Base-by-base conservation (phyloP, 2,329 filamentous ascomycete genomes). In the Colletotrichum noveboracense region DNA sequence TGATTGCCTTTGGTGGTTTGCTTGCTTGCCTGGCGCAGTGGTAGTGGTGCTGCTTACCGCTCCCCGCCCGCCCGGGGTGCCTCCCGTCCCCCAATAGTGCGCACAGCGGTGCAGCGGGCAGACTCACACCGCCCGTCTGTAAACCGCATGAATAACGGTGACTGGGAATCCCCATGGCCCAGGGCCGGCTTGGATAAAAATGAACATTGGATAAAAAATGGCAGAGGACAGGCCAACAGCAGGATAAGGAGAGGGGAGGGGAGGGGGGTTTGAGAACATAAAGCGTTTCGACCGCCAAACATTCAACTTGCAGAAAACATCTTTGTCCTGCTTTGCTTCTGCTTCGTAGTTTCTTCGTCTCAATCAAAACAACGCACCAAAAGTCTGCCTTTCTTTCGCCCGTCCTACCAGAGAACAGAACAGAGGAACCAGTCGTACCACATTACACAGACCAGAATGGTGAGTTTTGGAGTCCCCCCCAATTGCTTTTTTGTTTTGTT, bases 401-500 rank as follows among this genome's bases (percentile, higher is more conserved):
- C n/a, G 36, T 18, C 28, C n/a, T 14, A 14, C 66, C 18, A 52
- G 16, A 67, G 43, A 32, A 36, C 58, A 52, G 43, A 52, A 52
- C 43, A 52, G 43, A 52, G 43, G n/a, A 52, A 52, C n/a, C 43
- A 21, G 4, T 56, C 48, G 32, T 48, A 65, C 26, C 32, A 21
- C 66, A 74, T 72, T 69, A 67, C 71, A 74, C 77, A 70, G 70
- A 68, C 69, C 76, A 83, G 79, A 82, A 85, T 85, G 83, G 83
- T 85, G 81, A 85, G 83, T 85, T 52, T 28, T 4, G 28, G n/a
- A 24, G 13, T 62, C 13, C 55, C 21, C 38, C n/a, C 72, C 60
- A 34, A 60, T 66, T 76, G 67, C 58, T 76, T 73, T 71, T 74
- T 71, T 71, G 34, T 62, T 69, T 69, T 66, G 61, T 48, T 56